These are phyloP conservation scores for Panellus pusillus DNA, from an alignment of 768 basidiomycete genomes.

Conservation along the genomic window DNA sequence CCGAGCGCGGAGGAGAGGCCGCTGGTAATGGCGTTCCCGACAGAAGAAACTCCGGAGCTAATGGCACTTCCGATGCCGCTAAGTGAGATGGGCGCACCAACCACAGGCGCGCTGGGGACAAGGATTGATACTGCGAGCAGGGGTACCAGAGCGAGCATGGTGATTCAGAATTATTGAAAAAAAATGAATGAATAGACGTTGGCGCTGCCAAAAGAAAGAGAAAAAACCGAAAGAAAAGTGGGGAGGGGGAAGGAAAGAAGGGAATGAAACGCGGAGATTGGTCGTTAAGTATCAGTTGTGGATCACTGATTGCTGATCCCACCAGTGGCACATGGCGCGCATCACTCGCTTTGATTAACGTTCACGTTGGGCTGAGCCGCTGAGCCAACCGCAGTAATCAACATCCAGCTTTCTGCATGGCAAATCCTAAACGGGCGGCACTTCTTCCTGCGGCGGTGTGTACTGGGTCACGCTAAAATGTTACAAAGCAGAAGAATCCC, in stretches of 20 bases:
- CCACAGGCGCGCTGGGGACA: background rate
- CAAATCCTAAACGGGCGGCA: constrained; percentile 7
- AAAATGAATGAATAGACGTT: background rate
- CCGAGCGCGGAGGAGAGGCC: background rate
- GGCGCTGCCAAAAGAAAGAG: constrained; percentile 1
- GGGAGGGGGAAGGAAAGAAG: background rate
- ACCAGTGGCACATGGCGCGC: too few relatives aligned
- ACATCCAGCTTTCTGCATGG: background rate
- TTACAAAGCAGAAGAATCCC: background rate
- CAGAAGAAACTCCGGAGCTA: background rate
- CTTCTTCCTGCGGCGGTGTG: constrained; percentile 7
- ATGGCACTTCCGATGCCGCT: too few relatives aligned
- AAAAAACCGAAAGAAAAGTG: background rate
- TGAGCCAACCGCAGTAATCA: constrained; percentile 3
- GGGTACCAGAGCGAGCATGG: background rate
- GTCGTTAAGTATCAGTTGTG: background rate
- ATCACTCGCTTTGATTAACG: too few relatives aligned
- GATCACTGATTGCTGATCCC: too few relatives aligned
- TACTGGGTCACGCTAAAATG: constrained; percentile 6
- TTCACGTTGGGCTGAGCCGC: constrained; percentile 10
- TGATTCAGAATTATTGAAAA: background rate
- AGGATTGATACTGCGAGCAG: background rate
- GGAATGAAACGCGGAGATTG: background rate
- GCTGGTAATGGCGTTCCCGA: background rate
- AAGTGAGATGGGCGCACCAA: too few relatives aligned